Evolutionary conservation across 2,329 filamentous ascomycete genomes (phyloP).

Genomic region (Ramichloridium luteum): DNA sequence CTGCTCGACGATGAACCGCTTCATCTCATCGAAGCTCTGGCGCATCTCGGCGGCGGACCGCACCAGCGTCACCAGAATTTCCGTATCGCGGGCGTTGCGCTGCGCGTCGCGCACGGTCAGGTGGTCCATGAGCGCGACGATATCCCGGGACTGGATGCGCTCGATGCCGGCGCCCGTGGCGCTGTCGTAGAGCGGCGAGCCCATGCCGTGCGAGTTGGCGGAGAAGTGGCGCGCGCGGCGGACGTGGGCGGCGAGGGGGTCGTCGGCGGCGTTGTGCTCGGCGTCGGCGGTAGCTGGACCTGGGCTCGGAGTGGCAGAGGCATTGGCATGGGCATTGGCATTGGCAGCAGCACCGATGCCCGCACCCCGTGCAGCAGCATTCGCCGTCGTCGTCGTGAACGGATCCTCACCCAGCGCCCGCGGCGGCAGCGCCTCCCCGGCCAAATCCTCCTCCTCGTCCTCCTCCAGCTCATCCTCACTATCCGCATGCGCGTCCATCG

Average conservation of each 20-base stretch:
- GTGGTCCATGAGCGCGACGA: constrained; percentile 95
- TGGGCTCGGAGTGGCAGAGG: too few species aligned
- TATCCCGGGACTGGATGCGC: constrained; percentile 88
- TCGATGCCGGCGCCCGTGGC: constrained; percentile 80
- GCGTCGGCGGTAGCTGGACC: constrained; percentile 33
- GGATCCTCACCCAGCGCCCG: too few species aligned
- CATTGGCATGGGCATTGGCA: too few species aligned
- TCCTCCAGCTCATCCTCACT: too few species aligned
- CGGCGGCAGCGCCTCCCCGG: too few species aligned
- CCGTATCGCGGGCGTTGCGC: constrained; percentile 87
- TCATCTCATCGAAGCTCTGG: constrained; percentile 90
- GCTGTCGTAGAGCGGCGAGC: constrained; percentile 79
- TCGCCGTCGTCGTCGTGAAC: too few species aligned
- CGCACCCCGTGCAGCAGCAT: too few species aligned
- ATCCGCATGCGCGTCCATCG: constrained; percentile 35
- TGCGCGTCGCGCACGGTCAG: constrained; percentile 94
- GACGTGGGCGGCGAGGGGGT: too few species aligned
- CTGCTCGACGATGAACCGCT: constrained; percentile 78
- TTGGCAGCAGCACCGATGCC: too few species aligned
- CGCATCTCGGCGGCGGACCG: constrained; percentile 94
- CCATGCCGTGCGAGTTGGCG: constrained; percentile 84
- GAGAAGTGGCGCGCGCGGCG: constrained; percentile 65
- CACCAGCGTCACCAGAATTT: constrained; percentile 89
- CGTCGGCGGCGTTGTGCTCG: too few species aligned
- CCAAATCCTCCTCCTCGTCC: too few species aligned